Base-by-base conservation (phyloP, 1,284 basidiomycete genomes). In the Ceratobasidium sp. region DNA sequence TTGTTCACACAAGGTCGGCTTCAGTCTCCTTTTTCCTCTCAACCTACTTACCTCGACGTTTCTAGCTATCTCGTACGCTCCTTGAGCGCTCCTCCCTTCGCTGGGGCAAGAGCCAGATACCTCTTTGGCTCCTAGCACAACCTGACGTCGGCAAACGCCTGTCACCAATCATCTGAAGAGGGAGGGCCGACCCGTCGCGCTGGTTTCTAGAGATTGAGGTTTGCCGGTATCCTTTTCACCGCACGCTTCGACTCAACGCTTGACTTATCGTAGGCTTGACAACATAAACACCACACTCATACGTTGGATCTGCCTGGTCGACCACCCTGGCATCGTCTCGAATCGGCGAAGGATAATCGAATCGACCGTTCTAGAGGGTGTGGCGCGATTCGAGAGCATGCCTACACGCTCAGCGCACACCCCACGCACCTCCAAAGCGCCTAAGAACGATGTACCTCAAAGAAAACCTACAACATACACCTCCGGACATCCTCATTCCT, bases 161-260 rank as follows among this genome's bases (percentile, higher is more conserved):
- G 95, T 99, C 81, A 99, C 99, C 87, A 99, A 99, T 87, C 99
- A 97, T 56, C 90, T 99, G 80, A 99, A 99, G 89, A 96, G 95
- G 86, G 94, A 96, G 97, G 99, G n/a, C 80, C 99, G 98, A 89
- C 92, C 91, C 42, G 97, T 99, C 71, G 98, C 98, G n/a, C 98
- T 97, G 13, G 92, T 99, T 44, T 98, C 98, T 10, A 82, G 97
- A 99, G 89, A 99, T 98, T 71, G 99, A 99, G 87, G 93, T 92
- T 79, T 71, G 64, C 57, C 56, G 57, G 33, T 44, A 20, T 46
- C 52, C 67, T 13, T 62, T 59, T 40, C 71, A 57, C 15, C n/a
- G 42, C 6, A 66, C 23, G n/a, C 61, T 40, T 61, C 42, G n/a
- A 62, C 15, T 42, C 77, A 77, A 77, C 80, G n/a, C n/a, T n/a